phyloP scores from a whole-genome alignment of 2,329 filamentous ascomycete species.

The Monosporascus ibericus region DNA sequence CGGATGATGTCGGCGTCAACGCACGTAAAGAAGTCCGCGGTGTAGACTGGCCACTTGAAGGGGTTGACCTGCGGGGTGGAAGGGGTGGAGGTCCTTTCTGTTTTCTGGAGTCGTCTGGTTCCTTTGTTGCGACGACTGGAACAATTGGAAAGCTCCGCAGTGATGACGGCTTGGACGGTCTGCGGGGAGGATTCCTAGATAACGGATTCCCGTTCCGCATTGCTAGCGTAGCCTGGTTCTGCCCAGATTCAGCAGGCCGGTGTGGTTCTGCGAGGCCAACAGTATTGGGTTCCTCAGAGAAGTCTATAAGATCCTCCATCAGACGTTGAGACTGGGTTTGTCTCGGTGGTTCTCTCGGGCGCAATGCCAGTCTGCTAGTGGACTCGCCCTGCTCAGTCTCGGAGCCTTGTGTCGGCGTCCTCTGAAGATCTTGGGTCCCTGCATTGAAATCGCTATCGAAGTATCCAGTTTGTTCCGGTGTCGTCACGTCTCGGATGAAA shows the following conservation, averaged over 20 bases:
- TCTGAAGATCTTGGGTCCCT: constrained; percentile 17
- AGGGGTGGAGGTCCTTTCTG: constrained; percentile 24
- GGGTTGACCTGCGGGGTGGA: constrained; percentile 28
- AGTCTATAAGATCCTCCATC: constrained; percentile 57
- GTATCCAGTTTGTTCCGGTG: constrained; percentile 64
- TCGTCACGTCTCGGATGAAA: constrained; percentile 95
- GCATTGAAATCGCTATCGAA: constrained; percentile 58
- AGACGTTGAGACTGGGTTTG: constrained; percentile 24
- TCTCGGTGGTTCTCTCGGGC: constrained; percentile 22
- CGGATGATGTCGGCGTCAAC: constrained; percentile 27
- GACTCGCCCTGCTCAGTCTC: constrained; percentile 14
- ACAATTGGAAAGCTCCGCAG: constrained; percentile 37
- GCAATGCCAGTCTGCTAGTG: constrained; percentile 24
- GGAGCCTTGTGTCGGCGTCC: constrained; percentile 8
- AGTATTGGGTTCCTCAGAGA: constrained; percentile 46
- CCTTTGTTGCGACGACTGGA: constrained; percentile 10
- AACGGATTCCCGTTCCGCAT: constrained; percentile 19
- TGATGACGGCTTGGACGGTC: constrained; percentile 52
- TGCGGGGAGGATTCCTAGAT: constrained; percentile 38
- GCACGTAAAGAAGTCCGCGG: constrained; percentile 26
- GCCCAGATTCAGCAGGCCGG: constrained; percentile 24
- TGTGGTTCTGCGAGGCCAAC: constrained; percentile 28
- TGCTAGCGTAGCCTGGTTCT: constrained; percentile 19
- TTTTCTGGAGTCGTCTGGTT: constrained; percentile 1
- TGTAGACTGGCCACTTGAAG: constrained; percentile 10